Conservation (phyloP, 768 basidiomycete species). For the Hygrocybe coccinea region DNA sequence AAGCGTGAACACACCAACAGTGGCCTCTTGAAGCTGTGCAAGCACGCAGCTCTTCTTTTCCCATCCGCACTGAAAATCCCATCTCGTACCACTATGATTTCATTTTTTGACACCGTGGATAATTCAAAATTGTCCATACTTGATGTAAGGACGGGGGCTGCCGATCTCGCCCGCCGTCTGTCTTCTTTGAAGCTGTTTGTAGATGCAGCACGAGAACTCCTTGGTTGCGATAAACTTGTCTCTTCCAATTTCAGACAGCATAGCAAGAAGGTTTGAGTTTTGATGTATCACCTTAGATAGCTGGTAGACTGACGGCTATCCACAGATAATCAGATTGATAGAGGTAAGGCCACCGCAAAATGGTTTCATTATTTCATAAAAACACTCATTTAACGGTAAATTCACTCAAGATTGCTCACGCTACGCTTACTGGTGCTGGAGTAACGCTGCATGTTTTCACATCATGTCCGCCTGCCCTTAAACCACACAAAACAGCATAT, state of each 20-base stretch:
- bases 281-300: background rate
- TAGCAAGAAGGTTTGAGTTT: slow-evolving; percentile 30
- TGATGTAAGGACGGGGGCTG: slow-evolving; percentile 25
- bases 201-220: slow-evolving; percentile 27
- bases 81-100: slow-evolving; percentile 8
- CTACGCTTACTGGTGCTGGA: slow-evolving; percentile 40
- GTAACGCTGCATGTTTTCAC: slow-evolving; percentile 44
- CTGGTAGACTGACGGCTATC: slow-evolving; percentile 2
- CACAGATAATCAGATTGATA: slow-evolving; percentile 44
- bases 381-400: background rate
- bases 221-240: slow-evolving; percentile 20
- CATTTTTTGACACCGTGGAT: slow-evolving; percentile 1
- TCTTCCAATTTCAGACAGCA: slow-evolving; percentile 25
- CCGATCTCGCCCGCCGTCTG: slow-evolving; percentile 26
- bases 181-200: slow-evolving; percentile 30
- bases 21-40: too few relatives aligned
- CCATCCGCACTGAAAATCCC: too few relatives aligned
- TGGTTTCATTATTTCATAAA: background rate
- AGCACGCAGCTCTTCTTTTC: too few relatives aligned
- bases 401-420: slow-evolving; percentile 39
- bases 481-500: slow-evolving; percentile 45
- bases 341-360: slow-evolving; percentile 39
- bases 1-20: too few relatives aligned
- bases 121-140: background rate
- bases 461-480: slow-evolving; percentile 37